Percentiles rank a stretch among this genome's conserved stretches.
These are phyloP conservation scores for Leonotis leonurus DNA, from an alignment of 257 asterid species.

Conservation along the genomic window DNA sequence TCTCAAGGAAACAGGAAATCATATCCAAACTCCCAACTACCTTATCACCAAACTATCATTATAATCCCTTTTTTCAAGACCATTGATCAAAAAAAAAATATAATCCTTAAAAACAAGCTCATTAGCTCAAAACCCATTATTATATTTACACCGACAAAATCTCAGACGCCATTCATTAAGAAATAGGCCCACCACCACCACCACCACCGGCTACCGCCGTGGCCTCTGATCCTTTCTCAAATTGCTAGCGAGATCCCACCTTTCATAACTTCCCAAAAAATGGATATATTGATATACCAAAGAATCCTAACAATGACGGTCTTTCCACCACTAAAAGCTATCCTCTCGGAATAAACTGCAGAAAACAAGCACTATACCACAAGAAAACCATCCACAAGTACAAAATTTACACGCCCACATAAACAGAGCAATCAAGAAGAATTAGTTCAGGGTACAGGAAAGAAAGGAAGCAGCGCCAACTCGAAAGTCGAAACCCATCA, in stretches of 20 bases:
- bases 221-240: neutral
- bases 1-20: neutral
- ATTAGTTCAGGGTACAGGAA: too few species aligned
- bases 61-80: neutral
- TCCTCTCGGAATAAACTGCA: neutral
- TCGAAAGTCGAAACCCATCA: too few species aligned
- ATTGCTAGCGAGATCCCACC: neutral
- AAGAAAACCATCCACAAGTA: too few species aligned
- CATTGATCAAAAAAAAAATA: neutral
- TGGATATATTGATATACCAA: neutral
- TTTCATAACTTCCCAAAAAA: neutral
- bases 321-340: too few species aligned
- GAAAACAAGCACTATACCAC: neutral
- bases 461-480: too few species aligned
- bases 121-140: neutral
- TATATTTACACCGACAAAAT: neutral
- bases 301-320: neutral
- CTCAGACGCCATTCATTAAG: neutral
- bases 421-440: too few species aligned
- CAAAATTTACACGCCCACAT: neutral
- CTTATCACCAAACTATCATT: neutral
- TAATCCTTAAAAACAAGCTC: neutral
- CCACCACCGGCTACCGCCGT: neutral
- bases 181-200: neutral
- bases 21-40: neutral